Evolutionary conservation across 2,329 filamentous ascomycete species (phyloP).

Genomic region (Teratosphaeria nubilosa): DNA sequence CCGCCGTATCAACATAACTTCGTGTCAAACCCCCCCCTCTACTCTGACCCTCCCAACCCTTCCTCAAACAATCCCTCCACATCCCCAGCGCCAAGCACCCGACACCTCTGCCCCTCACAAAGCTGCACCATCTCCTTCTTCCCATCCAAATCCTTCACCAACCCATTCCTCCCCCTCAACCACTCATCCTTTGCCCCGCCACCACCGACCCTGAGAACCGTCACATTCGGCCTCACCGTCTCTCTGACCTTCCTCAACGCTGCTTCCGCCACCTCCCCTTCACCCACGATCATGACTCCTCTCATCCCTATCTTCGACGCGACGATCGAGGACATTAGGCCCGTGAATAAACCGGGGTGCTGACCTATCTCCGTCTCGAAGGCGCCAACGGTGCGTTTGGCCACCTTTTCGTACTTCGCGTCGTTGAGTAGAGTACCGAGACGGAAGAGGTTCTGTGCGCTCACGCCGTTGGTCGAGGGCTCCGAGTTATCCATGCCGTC

Average conservation of each 20-base stretch:
- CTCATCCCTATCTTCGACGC: conserved; percentile 60
- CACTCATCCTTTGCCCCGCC: conserved; percentile 30
- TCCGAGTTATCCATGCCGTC: conserved; percentile 90
- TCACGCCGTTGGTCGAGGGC: conserved; percentile 79
- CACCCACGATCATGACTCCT: conserved; percentile 46
- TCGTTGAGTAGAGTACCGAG: conserved; percentile 61
- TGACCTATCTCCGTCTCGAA: conserved; percentile 90
- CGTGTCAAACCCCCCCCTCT: too few species aligned
- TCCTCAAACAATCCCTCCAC: conserved; percentile 16
- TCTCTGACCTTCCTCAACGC: conserved; percentile 32
- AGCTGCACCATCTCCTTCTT: conserved; percentile 34
- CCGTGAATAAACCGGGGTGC: conserved; percentile 84
- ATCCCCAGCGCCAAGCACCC: conserved; percentile 18
- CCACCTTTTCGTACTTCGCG: conserved; percentile 52
- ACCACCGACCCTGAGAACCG: conserved; percentile 29
- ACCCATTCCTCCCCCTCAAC: conserved; percentile 40
- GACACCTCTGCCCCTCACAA: conserved; percentile 34
- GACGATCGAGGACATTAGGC: conserved; percentile 67
- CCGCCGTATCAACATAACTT: too few species aligned
- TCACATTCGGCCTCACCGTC: conserved; percentile 27
- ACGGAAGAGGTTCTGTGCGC: conserved; percentile 78
- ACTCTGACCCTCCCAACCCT: not conserved
- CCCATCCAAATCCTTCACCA: conserved; percentile 35
- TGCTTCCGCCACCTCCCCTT: conserved; percentile 32
- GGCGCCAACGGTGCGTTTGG: conserved; percentile 64